These are phyloP conservation scores for Tetrahymena elliotti DNA, from an alignment of 73 alveolate genomes.

Conservation along the genomic window DNA sequence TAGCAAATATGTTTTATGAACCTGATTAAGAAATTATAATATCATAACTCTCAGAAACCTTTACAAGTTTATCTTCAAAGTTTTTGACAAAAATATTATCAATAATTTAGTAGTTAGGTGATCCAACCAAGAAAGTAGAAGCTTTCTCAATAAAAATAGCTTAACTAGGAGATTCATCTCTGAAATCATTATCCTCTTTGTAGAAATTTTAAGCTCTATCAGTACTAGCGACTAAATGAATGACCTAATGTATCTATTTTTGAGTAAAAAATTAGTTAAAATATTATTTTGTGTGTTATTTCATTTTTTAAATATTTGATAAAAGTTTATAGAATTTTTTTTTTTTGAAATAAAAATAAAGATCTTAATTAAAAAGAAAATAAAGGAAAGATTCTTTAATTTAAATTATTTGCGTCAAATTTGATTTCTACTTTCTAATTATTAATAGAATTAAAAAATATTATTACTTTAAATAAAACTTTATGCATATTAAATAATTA, in stretches of 20 bases:
- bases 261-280: background rate
- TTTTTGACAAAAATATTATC: conserved; percentile 38
- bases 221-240: conserved; percentile 73
- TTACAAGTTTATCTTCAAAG: conserved; percentile 63
- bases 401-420: too few species aligned
- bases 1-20: background rate
- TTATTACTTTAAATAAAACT: too few species aligned
- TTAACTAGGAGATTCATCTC: conserved; percentile 56
- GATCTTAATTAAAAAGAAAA: too few species aligned
- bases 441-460: too few species aligned
- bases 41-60: background rate
- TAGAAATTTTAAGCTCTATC: conserved; percentile 59
- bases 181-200: conserved; percentile 43
- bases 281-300: background rate
- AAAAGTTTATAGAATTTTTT: background rate
- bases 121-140: conserved; percentile 55
- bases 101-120: conserved; percentile 52
- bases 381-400: too few species aligned
- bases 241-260: conserved; percentile 50
- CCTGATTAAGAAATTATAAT: background rate
- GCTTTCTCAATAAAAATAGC: conserved; percentile 51
- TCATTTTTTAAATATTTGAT: background rate
- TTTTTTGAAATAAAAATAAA: too few species aligned
- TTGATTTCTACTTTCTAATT: too few species aligned
- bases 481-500: too few species aligned